Evolutionary conservation across 345 rosid species (phyloP).

Genomic region (Laguncularia racemosa): DNA sequence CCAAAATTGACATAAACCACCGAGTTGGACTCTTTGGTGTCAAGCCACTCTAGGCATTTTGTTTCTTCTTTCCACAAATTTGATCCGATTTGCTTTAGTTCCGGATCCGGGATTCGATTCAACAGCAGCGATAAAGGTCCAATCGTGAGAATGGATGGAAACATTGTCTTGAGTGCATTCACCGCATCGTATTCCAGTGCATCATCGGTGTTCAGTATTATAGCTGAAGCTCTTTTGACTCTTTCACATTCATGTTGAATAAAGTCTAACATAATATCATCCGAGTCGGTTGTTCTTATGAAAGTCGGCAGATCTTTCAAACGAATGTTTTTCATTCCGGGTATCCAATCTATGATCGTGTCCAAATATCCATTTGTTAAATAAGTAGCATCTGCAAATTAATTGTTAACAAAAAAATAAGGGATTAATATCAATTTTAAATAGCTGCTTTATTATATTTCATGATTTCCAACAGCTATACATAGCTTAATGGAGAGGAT

Average conservation of each 20-base stretch:
- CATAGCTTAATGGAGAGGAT: too few relatives aligned
- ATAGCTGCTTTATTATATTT: too few relatives aligned
- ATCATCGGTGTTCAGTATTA: constrained; percentile 42
- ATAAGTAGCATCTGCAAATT: constrained; percentile 35
- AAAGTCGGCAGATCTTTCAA: constrained; percentile 40
- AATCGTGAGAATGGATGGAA: constrained; percentile 33
- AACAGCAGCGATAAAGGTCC: constrained; percentile 39
- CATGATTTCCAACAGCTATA: too few relatives aligned
- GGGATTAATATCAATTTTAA: not conserved
- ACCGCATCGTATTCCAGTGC: constrained; percentile 31
- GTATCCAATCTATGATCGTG: constrained; percentile 40
- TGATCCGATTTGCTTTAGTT: constrained; percentile 20
- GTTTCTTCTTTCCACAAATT: constrained; percentile 53
- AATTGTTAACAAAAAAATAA: not conserved
- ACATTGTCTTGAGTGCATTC: constrained; percentile 18
- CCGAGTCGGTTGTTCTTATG: constrained; percentile 29
- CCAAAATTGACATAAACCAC: constrained; percentile 62
- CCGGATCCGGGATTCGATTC: constrained; percentile 12
- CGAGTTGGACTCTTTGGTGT: constrained; percentile 30
- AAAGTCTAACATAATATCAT: constrained; percentile 23
- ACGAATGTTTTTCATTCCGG: constrained; percentile 29
- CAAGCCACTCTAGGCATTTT: constrained; percentile 42
- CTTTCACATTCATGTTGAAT: constrained; percentile 3
- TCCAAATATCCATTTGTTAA: constrained; percentile 41
- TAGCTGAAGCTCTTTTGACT: constrained; percentile 31